A percentile compares a stretch with the other conserved stretches of the same genome.
Conservation (phyloP, 2,329 filamentous ascomycete genomes). For the Amphichorda felina region DNA sequence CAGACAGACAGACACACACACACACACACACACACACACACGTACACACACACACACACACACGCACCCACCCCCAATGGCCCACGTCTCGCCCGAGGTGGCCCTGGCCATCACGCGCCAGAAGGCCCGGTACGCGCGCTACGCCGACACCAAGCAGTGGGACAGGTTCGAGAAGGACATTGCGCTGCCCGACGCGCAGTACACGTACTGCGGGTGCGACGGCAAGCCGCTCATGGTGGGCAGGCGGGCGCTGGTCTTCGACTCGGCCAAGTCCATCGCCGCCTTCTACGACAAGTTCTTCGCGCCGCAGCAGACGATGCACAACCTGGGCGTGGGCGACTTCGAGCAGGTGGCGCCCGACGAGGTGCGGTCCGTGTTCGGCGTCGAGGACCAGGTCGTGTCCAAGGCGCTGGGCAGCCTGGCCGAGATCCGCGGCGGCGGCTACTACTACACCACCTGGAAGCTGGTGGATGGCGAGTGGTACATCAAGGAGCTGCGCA, state of each 20-base stretch:
- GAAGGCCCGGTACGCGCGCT: slow-evolving; percentile 13
- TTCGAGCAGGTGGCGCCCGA: slow-evolving; percentile 11
- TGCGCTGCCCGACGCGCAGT: slow-evolving; percentile 9
- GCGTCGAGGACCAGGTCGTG: slow-evolving; percentile 9
- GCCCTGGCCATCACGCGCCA: slow-evolving; percentile 12
- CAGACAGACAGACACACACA: no score
- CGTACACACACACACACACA: no score
- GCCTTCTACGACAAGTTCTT: slow-evolving; percentile 10
- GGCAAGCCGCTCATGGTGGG: slow-evolving; percentile 4
- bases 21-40: no score
- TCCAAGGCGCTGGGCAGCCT: slow-evolving; percentile 6
- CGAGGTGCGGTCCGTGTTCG: slow-evolving; percentile 13
- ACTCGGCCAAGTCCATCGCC: slow-evolving; percentile 5
- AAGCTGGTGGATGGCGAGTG: slow-evolving; percentile 10
- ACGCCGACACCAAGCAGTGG: slow-evolving; percentile 14
- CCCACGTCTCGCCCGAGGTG: slow-evolving; percentile 9
- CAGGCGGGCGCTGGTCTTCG: slow-evolving; percentile 2
- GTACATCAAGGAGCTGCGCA: slow-evolving; percentile 9
- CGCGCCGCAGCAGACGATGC: slow-evolving; percentile 9
- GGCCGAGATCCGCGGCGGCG: slow-evolving; percentile 11
- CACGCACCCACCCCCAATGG: no score
- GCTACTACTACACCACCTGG: slow-evolving; percentile 12
- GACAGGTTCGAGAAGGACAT: slow-evolving; percentile 10
- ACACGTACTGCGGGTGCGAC: slow-evolving; percentile 7
- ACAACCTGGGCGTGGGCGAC: slow-evolving; percentile 11